phyloP scores from a whole-genome alignment of 208 protist genomes.

The Porcisia deanei region DNA sequence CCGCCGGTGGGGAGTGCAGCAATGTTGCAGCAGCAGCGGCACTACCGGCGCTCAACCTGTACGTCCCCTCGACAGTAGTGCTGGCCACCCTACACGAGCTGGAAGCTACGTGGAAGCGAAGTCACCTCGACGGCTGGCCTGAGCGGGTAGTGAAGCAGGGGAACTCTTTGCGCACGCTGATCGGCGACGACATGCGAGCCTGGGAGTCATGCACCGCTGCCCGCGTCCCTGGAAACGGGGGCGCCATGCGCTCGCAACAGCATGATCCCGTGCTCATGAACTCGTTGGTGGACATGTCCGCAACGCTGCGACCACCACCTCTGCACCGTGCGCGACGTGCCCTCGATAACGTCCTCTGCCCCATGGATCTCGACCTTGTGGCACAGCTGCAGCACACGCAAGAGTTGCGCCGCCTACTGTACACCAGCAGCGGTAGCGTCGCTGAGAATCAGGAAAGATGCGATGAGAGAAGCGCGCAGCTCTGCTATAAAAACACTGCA shows the following conservation, averaged over 20 bases:
- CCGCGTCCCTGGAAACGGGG: not conserved
- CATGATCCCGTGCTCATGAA: not conserved
- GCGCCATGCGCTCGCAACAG: not conserved
- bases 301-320: constrained; percentile 3
- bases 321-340: constrained; percentile 16
- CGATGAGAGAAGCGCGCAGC: not conserved
- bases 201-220: constrained; percentile 12
- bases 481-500: not conserved
- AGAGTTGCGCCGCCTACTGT: constrained; percentile 28
- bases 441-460: too few relatives aligned
- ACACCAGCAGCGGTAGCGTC: not conserved
- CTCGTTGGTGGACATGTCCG: not conserved
- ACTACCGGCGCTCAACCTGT: constrained; percentile 26
- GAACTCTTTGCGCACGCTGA: constrained; percentile 18
- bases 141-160: constrained; percentile 1
- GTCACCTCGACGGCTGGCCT: not conserved
- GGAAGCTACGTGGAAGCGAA: not conserved
- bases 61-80: constrained; percentile 12
- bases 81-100: constrained; percentile 7
- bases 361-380: constrained; percentile 37
- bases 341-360: constrained; percentile 28
- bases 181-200: constrained; percentile 28
- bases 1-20: not conserved
- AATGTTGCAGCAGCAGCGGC: not conserved
- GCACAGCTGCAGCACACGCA: constrained; percentile 37